Conservation (phyloP, 768 basidiomycete genomes). For the Amanita polypyramis region DNA sequence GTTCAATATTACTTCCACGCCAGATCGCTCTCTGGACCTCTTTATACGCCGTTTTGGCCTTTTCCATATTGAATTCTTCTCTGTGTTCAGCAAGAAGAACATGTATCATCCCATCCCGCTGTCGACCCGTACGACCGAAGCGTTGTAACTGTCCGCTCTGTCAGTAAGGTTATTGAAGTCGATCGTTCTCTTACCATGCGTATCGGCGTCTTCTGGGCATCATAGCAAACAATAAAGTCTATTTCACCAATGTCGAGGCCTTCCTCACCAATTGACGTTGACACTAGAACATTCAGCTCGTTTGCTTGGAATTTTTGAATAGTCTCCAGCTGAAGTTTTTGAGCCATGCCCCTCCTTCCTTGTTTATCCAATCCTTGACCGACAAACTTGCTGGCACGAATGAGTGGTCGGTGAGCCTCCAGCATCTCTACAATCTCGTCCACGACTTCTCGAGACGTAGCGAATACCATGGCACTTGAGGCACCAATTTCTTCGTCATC, state of each 20-base stretch:
- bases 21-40: slow-evolving; percentile 85
- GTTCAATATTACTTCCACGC: slow-evolving; percentile 76
- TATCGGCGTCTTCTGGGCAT: slow-evolving; percentile 91
- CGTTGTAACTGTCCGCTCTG: slow-evolving; percentile 68
- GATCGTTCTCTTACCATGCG: slow-evolving; percentile 64
- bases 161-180: slow-evolving; percentile 5
- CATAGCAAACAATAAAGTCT: slow-evolving; percentile 93
- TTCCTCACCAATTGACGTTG: slow-evolving; percentile 96
- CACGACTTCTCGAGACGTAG: slow-evolving; percentile 81
- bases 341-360: slow-evolving; percentile 80
- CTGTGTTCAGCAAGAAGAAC: slow-evolving; percentile 84
- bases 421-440: slow-evolving; percentile 83
- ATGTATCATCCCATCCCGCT: slow-evolving; percentile 82
- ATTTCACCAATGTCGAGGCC: slow-evolving; percentile 98
- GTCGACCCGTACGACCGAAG: slow-evolving; percentile 90
- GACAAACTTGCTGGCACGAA: slow-evolving; percentile 79
- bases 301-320: slow-evolving; percentile 83
- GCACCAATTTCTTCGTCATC: slow-evolving; percentile 23
- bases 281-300: slow-evolving; percentile 85
- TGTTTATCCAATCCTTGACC: slow-evolving; percentile 83
- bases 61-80: slow-evolving; percentile 86
- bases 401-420: slow-evolving; percentile 63
- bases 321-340: slow-evolving; percentile 88
- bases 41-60: slow-evolving; percentile 76
- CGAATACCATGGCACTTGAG: slow-evolving; percentile 90